Evolutionary conservation across 2,329 filamentous ascomycete species (phyloP).

Genomic region (Orbilia quercus): DNA sequence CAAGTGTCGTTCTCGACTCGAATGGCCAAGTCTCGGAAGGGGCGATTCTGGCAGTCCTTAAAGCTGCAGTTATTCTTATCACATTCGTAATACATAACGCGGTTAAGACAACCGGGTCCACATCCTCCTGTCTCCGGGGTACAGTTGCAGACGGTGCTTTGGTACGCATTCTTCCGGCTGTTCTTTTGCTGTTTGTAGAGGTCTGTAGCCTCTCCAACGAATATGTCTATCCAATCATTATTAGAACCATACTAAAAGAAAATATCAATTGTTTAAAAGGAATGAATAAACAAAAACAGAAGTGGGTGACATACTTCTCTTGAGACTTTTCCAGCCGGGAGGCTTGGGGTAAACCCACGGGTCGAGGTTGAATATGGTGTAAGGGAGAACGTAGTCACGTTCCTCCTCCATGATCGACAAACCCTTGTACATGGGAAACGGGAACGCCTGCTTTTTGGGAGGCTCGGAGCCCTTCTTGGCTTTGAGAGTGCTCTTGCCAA

Average conservation of each 20-base stretch:
- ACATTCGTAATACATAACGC: conserved; percentile 97
- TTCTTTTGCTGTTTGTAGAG: conserved; percentile 84
- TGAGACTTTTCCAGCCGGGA: conserved; percentile 90
- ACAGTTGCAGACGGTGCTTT: conserved; percentile 73
- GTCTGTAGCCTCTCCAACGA: conserved; percentile 82
- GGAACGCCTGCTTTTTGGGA: conserved; percentile 66
- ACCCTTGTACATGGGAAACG: conserved; percentile 81
- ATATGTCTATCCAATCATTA: conserved; percentile 89
- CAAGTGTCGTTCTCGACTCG: conserved; percentile 82
- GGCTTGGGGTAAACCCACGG: conserved; percentile 88
- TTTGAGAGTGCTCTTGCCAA: conserved; percentile 61
- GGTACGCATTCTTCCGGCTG: conserved; percentile 71
- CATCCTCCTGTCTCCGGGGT: conserved; percentile 78
- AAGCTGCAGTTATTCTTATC: conserved; percentile 86
- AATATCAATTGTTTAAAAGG: too few species aligned
- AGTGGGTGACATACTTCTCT: conserved; percentile 91
- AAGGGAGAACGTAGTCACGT: conserved; percentile 88
- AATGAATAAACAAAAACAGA: too few species aligned
- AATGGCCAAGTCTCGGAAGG: conserved; percentile 81
- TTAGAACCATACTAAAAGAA: too few species aligned
- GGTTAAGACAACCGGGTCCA: conserved; percentile 89
- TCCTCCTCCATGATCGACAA: conserved; percentile 76
- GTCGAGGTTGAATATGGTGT: conserved; percentile 86
- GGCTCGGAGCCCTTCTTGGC: conserved; percentile 68
- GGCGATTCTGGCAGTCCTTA: conserved; percentile 83